Percentiles rank a stretch among this genome's conserved stretches.
Conservation (phyloP, 139 green algal species). For the Closterium sp. region DNA sequence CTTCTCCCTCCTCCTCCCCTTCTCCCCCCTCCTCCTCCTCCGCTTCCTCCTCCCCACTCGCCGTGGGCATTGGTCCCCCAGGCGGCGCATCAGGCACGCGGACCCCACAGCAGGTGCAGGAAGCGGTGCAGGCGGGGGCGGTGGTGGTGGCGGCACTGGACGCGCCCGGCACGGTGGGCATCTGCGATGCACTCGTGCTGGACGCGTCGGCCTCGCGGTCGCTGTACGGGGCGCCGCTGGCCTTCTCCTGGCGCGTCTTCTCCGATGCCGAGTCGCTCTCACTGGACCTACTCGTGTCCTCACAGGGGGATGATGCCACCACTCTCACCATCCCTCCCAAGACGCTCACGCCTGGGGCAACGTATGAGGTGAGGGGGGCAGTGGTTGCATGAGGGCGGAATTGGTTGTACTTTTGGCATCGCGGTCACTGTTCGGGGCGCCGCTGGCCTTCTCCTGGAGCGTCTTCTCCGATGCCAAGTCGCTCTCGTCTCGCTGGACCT, state of each 20-base stretch:
- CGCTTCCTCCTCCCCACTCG: not conserved
- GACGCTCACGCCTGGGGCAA: too few species aligned
- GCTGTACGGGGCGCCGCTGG: not conserved
- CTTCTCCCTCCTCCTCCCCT: not conserved
- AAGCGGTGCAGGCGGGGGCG: not conserved
- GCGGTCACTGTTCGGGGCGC: not conserved
- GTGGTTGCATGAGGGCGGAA: too few species aligned
- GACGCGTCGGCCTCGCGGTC: conserved; percentile 9
- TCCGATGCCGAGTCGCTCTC: not conserved
- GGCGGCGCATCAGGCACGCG: not conserved
- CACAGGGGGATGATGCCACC: not conserved
- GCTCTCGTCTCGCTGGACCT: not conserved
- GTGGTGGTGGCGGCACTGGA: not conserved
- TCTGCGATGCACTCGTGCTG: conserved; percentile 15
- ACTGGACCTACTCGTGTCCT: not conserved
- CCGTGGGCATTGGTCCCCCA: conserved; percentile 2
- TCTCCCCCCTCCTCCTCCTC: not conserved
- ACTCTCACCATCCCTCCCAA: too few species aligned
- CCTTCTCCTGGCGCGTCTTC: not conserved
- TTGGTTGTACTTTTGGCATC: too few species aligned
- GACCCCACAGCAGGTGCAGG: not conserved
- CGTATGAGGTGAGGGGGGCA: too few species aligned
- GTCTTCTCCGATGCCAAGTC: not conserved
- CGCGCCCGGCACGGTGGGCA: not conserved
- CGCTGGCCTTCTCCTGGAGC: not conserved